Base-by-base conservation (phyloP, 148 eudicot species). In the Linanthus parryae region DNA sequence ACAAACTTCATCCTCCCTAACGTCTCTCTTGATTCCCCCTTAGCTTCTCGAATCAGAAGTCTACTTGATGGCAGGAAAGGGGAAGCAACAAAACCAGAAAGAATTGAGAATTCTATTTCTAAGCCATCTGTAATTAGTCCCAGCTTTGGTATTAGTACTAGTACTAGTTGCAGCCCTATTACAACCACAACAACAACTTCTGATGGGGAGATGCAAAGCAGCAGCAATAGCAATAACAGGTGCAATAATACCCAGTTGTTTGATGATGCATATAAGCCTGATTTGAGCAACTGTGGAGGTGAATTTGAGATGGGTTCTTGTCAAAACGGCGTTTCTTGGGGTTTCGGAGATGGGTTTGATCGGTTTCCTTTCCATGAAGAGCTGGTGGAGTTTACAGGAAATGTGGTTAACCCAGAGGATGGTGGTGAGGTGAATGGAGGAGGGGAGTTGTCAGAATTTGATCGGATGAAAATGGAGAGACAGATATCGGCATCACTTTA, bases 221-320 rank as follows among this genome's bases (percentile, higher is more conserved):
- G 56, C 21, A 34, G 41, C 39, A 49, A 25, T 44, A 30, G 61
- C 57, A 46, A 31, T 44, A n/a, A n/a, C n/a, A n/a, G 52, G 63
- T 18, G 63, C 45, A 49, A 52, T 37, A 59, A 60, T 23, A 51
- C 55, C 41, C 76, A 63, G 34, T 37, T 67, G 58, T 59, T 67
- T 56, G 80, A 73, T 71, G 78, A 78, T 64, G 84, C 74, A n/a
- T 81, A 81, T 47, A 81, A 58, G 58, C 88, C 94, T 7, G 76
- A 84, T 63, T 57, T 81, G 61, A 75, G 66, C 50, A 67, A 51
- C 14, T 69, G 71, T 47, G 23, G 44, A 4, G 78, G 59, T 2
- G 65, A 52, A 23, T 63, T 44, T 44, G 71, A 74, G n/a, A 33
- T 49, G 13, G 73, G 62, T 11, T 39, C 57, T 1, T 45, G 16